These are phyloP conservation scores for Leccinum angustisporum DNA, from an alignment of 1,284 basidiomycete genomes.

Conservation along the genomic window DNA sequence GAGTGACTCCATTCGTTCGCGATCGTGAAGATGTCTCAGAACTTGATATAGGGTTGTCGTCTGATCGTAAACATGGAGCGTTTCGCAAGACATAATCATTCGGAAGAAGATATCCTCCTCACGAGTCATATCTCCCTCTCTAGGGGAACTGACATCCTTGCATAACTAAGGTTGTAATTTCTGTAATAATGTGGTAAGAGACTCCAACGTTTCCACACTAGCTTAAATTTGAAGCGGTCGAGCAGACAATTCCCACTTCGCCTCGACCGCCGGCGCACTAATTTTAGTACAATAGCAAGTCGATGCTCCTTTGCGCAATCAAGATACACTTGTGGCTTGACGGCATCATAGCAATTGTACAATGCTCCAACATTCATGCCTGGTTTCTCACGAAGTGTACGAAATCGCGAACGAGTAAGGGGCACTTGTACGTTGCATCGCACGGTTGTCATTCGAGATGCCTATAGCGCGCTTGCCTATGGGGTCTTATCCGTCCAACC, in stretches of 20 bases:
- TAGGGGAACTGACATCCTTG: background rate
- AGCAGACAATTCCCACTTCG: constrained; percentile 36
- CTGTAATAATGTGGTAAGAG: background rate
- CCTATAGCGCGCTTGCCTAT: background rate
- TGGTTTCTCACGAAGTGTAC: constrained; percentile 85
- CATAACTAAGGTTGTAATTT: background rate
- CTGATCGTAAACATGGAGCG: constrained; percentile 20
- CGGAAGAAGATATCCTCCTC: constrained; percentile 12
- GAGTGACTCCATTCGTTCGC: background rate
- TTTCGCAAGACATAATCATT: constrained; percentile 9
- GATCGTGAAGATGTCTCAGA: background rate
- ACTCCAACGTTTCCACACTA: background rate
- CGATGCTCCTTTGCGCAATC: constrained; percentile 52
- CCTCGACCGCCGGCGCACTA: background rate
- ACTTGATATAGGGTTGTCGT: constrained; percentile 16
- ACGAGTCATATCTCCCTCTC: constrained; percentile 16
- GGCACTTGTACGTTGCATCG: constrained; percentile 93
- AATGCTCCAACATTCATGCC: constrained; percentile 70
- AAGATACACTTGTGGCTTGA: constrained; percentile 92
- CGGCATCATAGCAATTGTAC: constrained; percentile 75
- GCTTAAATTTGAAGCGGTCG: constrained; percentile 57
- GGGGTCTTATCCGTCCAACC: background rate
- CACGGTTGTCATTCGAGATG: constrained; percentile 32
- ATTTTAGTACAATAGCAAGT: background rate
- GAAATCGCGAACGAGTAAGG: constrained; percentile 82